Evolutionary conservation across 768 basidiomycete genomes (phyloP).

Genomic region (Russula emetica): DNA sequence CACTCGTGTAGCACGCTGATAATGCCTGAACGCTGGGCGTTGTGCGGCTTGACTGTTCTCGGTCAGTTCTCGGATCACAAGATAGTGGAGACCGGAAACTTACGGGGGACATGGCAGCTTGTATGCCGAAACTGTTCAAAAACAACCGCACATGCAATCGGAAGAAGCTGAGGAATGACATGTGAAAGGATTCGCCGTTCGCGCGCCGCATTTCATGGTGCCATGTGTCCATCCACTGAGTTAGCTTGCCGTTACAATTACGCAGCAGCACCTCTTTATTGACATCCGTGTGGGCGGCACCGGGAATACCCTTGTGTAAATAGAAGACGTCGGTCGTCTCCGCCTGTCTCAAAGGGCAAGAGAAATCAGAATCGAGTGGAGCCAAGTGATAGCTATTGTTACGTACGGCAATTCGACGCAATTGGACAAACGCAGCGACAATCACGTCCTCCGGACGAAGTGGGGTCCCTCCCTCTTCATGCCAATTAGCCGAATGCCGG

Average conservation of each 20-base stretch:
- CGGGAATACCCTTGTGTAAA: slow-evolving; percentile 44
- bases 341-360: slow-evolving; percentile 42
- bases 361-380: background rate
- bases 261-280: slow-evolving; percentile 70
- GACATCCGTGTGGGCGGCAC: slow-evolving; percentile 52
- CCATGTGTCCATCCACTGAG: slow-evolving; percentile 71
- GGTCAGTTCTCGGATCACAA: slow-evolving; percentile 17
- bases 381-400: background rate
- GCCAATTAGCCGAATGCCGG: slow-evolving; percentile 66
- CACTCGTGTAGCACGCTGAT: slow-evolving; percentile 69
- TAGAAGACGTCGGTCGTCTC: slow-evolving; percentile 75
- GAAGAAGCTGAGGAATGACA: slow-evolving; percentile 70
- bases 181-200: slow-evolving; percentile 70
- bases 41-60: slow-evolving; percentile 48
- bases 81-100: slow-evolving; percentile 30
- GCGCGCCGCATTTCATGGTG: slow-evolving; percentile 68
- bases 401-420: slow-evolving; percentile 76
- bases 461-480: slow-evolving; percentile 49
- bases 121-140: slow-evolving; percentile 79
- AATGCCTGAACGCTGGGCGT: slow-evolving; percentile 65
- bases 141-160: slow-evolving; percentile 75
- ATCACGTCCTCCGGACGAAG: slow-evolving; percentile 78
- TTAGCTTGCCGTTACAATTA: slow-evolving; percentile 67
- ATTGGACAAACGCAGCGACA: slow-evolving; percentile 67
- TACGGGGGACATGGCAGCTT: slow-evolving; percentile 55